These are phyloP conservation scores for Neurospora tetraspora DNA, from an alignment of 495 filamentous ascomycete species.

Conservation along the genomic window DNA sequence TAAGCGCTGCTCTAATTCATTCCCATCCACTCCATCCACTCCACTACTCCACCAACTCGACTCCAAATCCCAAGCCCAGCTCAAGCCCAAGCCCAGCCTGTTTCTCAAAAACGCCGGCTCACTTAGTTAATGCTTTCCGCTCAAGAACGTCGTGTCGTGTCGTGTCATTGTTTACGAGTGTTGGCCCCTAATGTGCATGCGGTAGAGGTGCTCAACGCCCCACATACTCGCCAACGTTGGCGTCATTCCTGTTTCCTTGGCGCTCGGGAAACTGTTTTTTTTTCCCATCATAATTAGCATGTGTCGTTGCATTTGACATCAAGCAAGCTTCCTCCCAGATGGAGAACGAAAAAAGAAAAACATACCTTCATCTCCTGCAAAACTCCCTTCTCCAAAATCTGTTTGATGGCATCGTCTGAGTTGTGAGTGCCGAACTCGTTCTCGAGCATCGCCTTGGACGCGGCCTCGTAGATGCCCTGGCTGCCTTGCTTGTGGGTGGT, in stretches of 20 bases:
- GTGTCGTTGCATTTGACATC: too few relatives aligned
- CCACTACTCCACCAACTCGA: background rate
- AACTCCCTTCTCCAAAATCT: slow-evolving; percentile 70
- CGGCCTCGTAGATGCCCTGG: slow-evolving; percentile 67
- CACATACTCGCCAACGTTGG: slow-evolving; percentile 16
- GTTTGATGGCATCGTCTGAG: slow-evolving; percentile 66
- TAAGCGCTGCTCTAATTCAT: background rate
- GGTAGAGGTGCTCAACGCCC: background rate
- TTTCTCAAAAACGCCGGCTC: background rate
- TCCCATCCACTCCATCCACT: background rate
- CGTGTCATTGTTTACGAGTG: background rate
- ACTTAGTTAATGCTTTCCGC: background rate
- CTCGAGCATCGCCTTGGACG: slow-evolving; percentile 63
- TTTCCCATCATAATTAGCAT: background rate
- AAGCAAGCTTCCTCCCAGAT: too few relatives aligned
- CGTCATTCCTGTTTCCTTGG: slow-evolving; percentile 32
- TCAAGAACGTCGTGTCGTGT: background rate
- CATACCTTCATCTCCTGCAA: slow-evolving; percentile 59
- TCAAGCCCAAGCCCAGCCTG: background rate
- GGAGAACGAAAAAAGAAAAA: slow-evolving; percentile 1
- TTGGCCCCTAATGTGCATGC: background rate
- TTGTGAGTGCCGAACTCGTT: slow-evolving; percentile 77
- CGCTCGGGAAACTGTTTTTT: slow-evolving; percentile 31
- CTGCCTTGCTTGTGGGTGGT: slow-evolving; percentile 84
- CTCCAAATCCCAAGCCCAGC: background rate